Percentiles rank a stretch among this genome's conserved stretches.
Conservation (phyloP, 768 basidiomycete genomes). For the Termitomyces sp. region DNA sequence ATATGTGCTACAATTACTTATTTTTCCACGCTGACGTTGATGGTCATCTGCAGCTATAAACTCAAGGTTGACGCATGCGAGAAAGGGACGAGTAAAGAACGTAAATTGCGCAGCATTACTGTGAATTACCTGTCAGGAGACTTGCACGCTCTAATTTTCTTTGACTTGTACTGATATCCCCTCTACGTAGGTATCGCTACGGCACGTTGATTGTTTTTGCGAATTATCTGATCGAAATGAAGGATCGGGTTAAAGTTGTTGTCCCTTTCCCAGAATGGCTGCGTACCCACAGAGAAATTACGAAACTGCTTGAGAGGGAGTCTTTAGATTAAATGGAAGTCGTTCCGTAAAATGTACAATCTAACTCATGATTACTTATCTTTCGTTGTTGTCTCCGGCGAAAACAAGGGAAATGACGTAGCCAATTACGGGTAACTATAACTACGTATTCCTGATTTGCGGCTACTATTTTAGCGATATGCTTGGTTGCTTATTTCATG, state of each 20-base stretch:
- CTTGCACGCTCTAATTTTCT: no score
- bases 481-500: conserved; percentile 12
- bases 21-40: neutral
- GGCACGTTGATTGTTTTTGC: conserved; percentile 91
- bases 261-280: conserved; percentile 80
- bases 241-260: conserved; percentile 26
- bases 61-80: conserved; percentile 82
- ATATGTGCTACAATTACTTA: neutral
- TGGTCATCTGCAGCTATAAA: conserved; percentile 61
- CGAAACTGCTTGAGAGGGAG: conserved; percentile 58
- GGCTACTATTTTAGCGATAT: neutral
- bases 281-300: conserved; percentile 78
- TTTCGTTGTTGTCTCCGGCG: neutral
- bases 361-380: neutral
- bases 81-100: conserved; percentile 71
- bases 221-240: conserved; percentile 84
- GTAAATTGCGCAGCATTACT: conserved; percentile 66
- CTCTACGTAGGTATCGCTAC: conserved; percentile 66
- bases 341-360: neutral
- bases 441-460: neutral
- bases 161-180: neutral
- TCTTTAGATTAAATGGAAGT: conserved; percentile 25
- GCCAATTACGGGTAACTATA: neutral
- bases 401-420: neutral
- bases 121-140: conserved; percentile 78